A percentile compares a stretch with the other conserved stretches of the same genome.
These are phyloP conservation scores for Suhomyces chickasaworum DNA, from an alignment of 1,139 yeast genomes.

Conservation along the genomic window DNA sequence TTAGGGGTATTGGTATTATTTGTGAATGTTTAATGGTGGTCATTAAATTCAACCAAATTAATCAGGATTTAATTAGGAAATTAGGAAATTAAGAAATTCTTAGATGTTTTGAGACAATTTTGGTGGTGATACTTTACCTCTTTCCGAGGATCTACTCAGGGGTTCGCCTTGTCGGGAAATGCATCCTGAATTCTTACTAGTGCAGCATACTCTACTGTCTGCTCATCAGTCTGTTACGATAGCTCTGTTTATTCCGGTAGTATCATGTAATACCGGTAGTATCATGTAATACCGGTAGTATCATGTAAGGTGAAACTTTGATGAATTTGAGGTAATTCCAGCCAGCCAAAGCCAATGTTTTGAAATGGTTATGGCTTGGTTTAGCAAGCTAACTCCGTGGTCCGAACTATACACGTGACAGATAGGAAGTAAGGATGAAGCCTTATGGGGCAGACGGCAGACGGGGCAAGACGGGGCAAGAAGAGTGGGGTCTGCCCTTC, in stretches of 20 bases:
- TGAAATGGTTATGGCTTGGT: no score
- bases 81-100: neutral
- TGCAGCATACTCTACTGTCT: no score
- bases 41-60: no score
- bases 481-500: neutral
- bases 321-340: neutral
- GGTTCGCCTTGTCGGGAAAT: neutral
- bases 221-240: neutral
- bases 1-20: no score
- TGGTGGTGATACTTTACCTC: neutral
- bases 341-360: neutral
- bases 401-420: no score
- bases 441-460: no score
- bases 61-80: no score
- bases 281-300: neutral
- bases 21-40: no score
- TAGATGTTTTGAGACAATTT: neutral
- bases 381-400: no score
- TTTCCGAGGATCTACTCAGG: neutral
- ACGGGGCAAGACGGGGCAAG: no score
- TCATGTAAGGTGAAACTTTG: neutral
- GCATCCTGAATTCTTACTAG: no score
- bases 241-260: neutral
- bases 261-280: neutral
- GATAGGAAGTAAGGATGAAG: no score